These are phyloP conservation scores for Saccharomycopsis fibuligera DNA, from an alignment of 805 yeast genomes.

Conservation along the genomic window DNA sequence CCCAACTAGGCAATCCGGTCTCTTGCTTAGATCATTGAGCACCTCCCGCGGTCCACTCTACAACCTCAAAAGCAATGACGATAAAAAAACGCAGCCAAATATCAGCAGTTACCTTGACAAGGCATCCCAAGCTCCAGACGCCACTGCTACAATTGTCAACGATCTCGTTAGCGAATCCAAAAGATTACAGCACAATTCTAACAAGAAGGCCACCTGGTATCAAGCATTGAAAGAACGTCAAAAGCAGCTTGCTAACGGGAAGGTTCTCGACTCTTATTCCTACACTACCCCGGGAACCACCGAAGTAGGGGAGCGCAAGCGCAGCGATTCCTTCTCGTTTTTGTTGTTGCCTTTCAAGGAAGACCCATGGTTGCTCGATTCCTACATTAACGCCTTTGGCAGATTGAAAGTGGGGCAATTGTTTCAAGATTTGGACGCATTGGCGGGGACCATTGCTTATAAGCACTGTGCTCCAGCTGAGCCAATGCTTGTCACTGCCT, in stretches of 20 bases:
- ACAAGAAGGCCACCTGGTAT: slow-evolving; percentile 66
- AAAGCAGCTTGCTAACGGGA: slow-evolving; percentile 66
- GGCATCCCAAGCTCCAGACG: slow-evolving; percentile 20
- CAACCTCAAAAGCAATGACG: no score
- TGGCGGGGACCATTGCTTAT: slow-evolving; percentile 91
- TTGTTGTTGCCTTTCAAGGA: slow-evolving; percentile 75
- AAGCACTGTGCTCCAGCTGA: slow-evolving; percentile 92
- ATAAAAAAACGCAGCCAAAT: no score
- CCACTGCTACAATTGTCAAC: slow-evolving; percentile 19
- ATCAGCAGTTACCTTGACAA: slow-evolving; percentile 18
- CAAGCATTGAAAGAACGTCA: slow-evolving; percentile 73
- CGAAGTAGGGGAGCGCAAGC: slow-evolving; percentile 62
- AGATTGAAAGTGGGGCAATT: slow-evolving; percentile 86
- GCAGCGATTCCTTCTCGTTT: slow-evolving; percentile 70
- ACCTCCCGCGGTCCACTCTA: no score
- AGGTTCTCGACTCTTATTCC: slow-evolving; percentile 60
- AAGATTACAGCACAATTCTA: slow-evolving; percentile 9
- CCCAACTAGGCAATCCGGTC: no score
- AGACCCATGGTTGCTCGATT: slow-evolving; percentile 75
- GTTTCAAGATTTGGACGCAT: slow-evolving; percentile 88
- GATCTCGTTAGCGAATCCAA: slow-evolving; percentile 15
- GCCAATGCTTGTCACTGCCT: slow-evolving; percentile 93
- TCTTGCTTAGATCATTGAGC: no score
- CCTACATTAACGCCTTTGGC: slow-evolving; percentile 88
- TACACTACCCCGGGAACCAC: slow-evolving; percentile 69